Evolutionary conservation across 2,329 filamentous ascomycete species (phyloP), one percentile per base, ranked within the genome.

Genomic region (Fusarium sp.): DNA sequence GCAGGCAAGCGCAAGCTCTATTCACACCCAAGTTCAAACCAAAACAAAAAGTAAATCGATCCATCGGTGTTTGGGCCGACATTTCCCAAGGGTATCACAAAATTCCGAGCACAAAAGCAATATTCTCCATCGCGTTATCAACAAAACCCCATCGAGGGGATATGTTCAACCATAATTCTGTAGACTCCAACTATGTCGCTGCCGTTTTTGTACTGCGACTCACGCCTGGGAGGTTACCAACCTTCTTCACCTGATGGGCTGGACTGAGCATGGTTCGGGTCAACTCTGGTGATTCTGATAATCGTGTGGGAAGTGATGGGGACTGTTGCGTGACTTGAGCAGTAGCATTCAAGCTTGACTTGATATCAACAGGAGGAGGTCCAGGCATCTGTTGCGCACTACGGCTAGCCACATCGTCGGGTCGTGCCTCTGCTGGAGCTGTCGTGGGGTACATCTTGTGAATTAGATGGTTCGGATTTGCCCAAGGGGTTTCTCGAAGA

Each of bases 401-500:
- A 70, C 77, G 59, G n/a, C 63, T 63, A 28, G 59, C 54, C 12
- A 55, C 40, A 18, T 54, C 54, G 14, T 73, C 69, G 20, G 46
- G 25, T 40, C 54, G 54, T 14, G 65, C 55, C 18, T 71, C 63
- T 14, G 40, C 27, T 49, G 69, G 48, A 68, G 49, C 48, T 53
- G 69, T 41, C 77, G 73, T 80, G 42, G 82, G 80, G 43, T 81
- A 78, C 55, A 82, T 78, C 67, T 88, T 86, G 76, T 93, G 90
- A 12, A 89, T 63, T n/a, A 91, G 90, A 76, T 93, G 91, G 72
- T 95, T 93, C 20, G 94, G 93, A 77, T 97, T 97, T 37, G 94
- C 93, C 94, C 94, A 98, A 2, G 94, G 92, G 7, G 93, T 97
- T 72, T 95, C 91, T 75, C 97, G 93, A 58, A 97, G 86, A 73